Conservation (phyloP, 495 filamentous ascomycete genomes). For the Tuber borchii region DNA sequence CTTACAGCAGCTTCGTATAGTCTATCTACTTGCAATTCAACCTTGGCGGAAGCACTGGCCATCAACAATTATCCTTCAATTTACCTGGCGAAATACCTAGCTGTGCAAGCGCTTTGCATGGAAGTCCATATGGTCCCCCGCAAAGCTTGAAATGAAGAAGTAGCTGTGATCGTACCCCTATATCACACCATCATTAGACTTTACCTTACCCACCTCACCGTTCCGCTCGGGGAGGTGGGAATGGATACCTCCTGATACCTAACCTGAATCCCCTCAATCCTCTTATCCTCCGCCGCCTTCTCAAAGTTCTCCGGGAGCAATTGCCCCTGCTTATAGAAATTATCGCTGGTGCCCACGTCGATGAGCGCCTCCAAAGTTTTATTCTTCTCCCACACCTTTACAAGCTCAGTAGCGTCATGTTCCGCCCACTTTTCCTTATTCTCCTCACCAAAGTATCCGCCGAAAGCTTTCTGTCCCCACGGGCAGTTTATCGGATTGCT, state of each 20-base stretch:
- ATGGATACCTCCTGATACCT: constrained; percentile 66
- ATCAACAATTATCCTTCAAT: background rate
- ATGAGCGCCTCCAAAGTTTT: constrained; percentile 52
- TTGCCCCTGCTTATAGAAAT: constrained; percentile 91
- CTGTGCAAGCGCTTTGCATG: constrained; percentile 73
- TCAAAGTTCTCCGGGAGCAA: constrained; percentile 89
- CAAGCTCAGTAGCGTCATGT: constrained; percentile 87
- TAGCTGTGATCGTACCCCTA: constrained; percentile 94
- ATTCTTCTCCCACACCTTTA: constrained; percentile 62
- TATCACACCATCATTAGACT: constrained; percentile 6
- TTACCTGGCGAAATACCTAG: constrained; percentile 43
- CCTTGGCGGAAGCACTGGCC: background rate
- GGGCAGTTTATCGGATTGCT: constrained; percentile 75
- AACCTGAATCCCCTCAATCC: constrained; percentile 61
- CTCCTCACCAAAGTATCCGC: constrained; percentile 75
- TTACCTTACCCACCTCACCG: background rate
- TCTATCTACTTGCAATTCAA: background rate
- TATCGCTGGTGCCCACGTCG: constrained; percentile 72
- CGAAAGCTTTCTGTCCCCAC: constrained; percentile 95
- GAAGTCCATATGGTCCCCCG: constrained; percentile 82
- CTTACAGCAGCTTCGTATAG: background rate
- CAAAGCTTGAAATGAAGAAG: constrained; percentile 83
- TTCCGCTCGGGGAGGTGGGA: background rate
- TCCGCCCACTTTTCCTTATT: constrained; percentile 68
- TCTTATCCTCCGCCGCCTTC: constrained; percentile 61